A percentile compares a stretch with the other conserved stretches of the same genome.
Conservation (phyloP, 2,329 filamentous ascomycete species). For the Akanthomyces muscarius region DNA sequence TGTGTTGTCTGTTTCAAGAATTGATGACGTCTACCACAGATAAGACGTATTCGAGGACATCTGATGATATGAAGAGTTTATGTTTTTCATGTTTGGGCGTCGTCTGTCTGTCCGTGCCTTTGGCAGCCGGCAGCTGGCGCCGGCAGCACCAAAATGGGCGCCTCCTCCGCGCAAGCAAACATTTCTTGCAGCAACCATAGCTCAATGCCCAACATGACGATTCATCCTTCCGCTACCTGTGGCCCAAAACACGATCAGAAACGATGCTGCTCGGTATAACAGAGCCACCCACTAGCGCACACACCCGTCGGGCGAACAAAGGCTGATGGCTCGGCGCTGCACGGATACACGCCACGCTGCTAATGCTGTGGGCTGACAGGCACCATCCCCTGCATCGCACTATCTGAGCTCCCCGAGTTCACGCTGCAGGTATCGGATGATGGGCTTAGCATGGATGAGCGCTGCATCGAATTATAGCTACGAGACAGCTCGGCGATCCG, state of each 20-base stretch:
- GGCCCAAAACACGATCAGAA: neutral
- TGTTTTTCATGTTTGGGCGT: neutral
- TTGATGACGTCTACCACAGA: neutral
- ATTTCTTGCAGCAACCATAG: neutral
- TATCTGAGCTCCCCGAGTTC: neutral
- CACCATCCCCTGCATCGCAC: neutral
- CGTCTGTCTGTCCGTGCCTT: neutral
- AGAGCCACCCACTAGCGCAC: neutral
- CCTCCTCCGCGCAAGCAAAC: neutral
- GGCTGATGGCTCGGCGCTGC: neutral
- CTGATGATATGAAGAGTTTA: neutral
- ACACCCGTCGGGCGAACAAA: neutral
- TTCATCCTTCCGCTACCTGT: neutral
- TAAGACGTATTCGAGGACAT: neutral
- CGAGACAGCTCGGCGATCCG: neutral
- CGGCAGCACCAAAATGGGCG: neutral
- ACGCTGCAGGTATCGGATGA: slow-evolving; percentile 5
- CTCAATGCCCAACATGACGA: neutral
- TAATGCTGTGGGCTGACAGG: neutral
- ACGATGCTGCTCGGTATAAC: no score
- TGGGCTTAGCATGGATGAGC: neutral
- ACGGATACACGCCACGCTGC: neutral
- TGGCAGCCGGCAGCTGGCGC: neutral
- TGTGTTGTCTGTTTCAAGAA: neutral
- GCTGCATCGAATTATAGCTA: neutral